These are phyloP conservation scores for Entonaema liquescens DNA, from an alignment of 495 filamentous ascomycete genomes.

Conservation along the genomic window DNA sequence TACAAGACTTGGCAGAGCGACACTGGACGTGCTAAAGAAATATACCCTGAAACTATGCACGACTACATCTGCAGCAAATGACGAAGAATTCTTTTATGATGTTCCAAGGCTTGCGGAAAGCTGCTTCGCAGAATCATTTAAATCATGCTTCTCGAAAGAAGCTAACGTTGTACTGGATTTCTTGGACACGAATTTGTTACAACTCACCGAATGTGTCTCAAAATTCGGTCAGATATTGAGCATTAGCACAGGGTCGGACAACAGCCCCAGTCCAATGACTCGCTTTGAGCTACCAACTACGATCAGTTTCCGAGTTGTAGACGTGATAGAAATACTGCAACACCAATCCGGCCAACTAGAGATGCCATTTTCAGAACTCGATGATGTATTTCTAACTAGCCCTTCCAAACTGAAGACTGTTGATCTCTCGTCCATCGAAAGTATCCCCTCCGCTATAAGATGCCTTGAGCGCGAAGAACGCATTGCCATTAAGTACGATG, in stretches of 20 bases:
- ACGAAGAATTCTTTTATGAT: background rate
- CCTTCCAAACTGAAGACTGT: background rate
- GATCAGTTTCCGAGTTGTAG: background rate
- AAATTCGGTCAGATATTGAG: background rate
- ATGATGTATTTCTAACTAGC: background rate
- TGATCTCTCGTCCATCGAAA: background rate
- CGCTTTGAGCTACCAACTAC: background rate
- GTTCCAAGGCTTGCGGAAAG: background rate
- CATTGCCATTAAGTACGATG: background rate
- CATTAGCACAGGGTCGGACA: background rate
- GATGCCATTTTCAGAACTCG: background rate
- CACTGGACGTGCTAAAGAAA: background rate
- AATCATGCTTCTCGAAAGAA: background rate
- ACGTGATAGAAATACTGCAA: background rate
- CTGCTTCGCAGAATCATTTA: background rate
- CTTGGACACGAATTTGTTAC: background rate
- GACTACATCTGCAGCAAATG: background rate
- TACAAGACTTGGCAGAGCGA: background rate
- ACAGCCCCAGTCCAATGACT: background rate
- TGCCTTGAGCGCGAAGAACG: background rate
- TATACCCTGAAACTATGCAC: background rate
- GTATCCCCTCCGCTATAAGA: background rate
- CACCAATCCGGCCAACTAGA: background rate
- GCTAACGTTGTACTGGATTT: background rate
- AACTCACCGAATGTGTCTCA: background rate